Conservation (phyloP, 345 rosid genomes). For the Acer saccharum region DNA sequence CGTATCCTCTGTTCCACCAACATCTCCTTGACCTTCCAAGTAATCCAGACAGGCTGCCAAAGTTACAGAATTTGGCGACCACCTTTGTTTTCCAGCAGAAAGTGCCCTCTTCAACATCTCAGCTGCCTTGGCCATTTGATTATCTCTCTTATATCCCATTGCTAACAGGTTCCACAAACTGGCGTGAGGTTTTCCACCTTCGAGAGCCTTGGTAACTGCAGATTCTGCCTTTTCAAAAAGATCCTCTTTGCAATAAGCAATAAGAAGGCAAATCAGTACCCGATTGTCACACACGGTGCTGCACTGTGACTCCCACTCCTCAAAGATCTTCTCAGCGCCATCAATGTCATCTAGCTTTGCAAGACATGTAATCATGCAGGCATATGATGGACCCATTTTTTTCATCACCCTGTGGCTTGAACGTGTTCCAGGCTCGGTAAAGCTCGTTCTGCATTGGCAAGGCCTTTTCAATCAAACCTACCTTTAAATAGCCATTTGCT, state of each 20-base stretch:
- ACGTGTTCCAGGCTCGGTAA: constrained; percentile 29
- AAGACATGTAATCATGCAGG: constrained; percentile 25
- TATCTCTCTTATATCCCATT: constrained; percentile 14
- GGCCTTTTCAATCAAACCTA: constrained; percentile 26
- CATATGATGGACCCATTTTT: not conserved
- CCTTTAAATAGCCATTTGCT: constrained; percentile 31
- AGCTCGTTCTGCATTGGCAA: constrained; percentile 27
- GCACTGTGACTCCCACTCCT: constrained; percentile 32
- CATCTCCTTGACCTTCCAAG: constrained; percentile 32
- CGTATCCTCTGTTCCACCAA: constrained; percentile 19
- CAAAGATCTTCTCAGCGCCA: constrained; percentile 37
- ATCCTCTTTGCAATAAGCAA: constrained; percentile 29
- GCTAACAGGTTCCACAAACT: constrained; percentile 27
- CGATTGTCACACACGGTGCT: constrained; percentile 16
- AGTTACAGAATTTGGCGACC: constrained; percentile 16
- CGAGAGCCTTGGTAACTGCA: constrained; percentile 19
- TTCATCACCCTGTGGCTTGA: constrained; percentile 11
- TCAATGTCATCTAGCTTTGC: constrained; percentile 31
- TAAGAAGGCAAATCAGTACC: constrained; percentile 24
- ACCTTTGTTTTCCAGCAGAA: constrained; percentile 10
- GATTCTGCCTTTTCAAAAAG: constrained; percentile 32
- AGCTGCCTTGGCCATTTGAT: constrained; percentile 31
- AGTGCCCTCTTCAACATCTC: constrained; percentile 34
- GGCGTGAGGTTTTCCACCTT: constrained; percentile 21
- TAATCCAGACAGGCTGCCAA: constrained; percentile 32